Evolutionary conservation across 768 basidiomycete genomes (phyloP).

Genomic region (Cyclocybe aegerita): DNA sequence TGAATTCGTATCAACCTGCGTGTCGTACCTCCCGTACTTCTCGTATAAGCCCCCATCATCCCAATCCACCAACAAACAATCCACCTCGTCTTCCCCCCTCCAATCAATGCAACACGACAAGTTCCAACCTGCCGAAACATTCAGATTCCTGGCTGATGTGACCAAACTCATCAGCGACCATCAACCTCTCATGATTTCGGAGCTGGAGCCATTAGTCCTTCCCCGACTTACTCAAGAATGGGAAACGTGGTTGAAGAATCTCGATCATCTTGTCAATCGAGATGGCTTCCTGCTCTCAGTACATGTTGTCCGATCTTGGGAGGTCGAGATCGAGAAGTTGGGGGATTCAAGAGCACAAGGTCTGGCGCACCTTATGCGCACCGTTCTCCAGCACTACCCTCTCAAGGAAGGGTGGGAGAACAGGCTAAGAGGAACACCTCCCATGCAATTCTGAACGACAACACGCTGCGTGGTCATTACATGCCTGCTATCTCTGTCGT

Average conservation of each 20-base stretch:
- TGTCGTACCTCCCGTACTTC: conserved; percentile 86
- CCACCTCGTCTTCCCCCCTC: conserved; percentile 27
- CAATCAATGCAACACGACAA: conserved; percentile 61
- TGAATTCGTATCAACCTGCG: conserved; percentile 75
- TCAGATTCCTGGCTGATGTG: conserved; percentile 65
- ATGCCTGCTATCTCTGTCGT: too few species aligned
- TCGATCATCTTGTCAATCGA: conserved; percentile 69
- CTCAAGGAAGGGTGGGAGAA: conserved; percentile 40
- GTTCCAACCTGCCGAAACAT: conserved; percentile 74
- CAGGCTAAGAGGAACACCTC: too few species aligned
- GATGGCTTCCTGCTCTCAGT: conserved; percentile 79
- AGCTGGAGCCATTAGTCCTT: conserved; percentile 55
- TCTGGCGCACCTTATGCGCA: conserved; percentile 35
- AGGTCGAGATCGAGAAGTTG: conserved; percentile 64
- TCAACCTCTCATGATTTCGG: conserved; percentile 62
- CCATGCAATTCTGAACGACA: too few species aligned
- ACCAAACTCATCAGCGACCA: conserved; percentile 69
- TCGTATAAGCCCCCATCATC: conserved; percentile 43
- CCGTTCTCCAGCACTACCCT: neutral
- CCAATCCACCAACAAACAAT: conserved; percentile 4
- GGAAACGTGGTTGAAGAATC: conserved; percentile 70
- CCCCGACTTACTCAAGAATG: conserved; percentile 73
- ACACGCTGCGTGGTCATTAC: too few species aligned
- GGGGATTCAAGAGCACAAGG: conserved; percentile 48
- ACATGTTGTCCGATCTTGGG: conserved; percentile 71